Conservation (phyloP, 441 rosid species). For the Kokia cookei region DNA sequence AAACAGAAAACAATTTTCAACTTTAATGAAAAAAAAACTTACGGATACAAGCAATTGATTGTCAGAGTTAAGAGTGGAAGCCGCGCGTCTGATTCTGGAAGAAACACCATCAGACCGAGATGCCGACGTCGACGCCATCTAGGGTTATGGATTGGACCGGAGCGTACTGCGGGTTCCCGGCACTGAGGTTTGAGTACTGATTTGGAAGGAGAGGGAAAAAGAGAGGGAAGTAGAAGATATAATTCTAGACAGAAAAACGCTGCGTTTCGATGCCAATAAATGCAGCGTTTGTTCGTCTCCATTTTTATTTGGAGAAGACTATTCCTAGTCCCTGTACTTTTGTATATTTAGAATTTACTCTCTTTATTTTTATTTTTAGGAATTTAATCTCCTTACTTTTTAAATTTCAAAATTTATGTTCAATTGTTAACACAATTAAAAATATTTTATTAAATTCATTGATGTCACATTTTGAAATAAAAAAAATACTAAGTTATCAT, state of each 20-base stretch:
- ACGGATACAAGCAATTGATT: constrained; percentile 47
- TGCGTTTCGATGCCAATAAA: not conserved
- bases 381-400: no score
- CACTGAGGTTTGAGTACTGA: not conserved
- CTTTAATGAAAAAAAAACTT: constrained; percentile 12
- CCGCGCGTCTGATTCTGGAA: constrained; percentile 46
- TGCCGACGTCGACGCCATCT: constrained; percentile 14
- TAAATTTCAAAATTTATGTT: no score
- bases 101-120: constrained; percentile 35
- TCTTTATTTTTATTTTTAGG: no score
- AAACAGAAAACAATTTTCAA: not conserved
- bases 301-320: not conserved
- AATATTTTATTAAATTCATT: no score
- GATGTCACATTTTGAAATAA: no score
- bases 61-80: constrained; percentile 45
- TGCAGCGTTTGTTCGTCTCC: not conserved
- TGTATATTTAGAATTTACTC: no score
- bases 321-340: no score
- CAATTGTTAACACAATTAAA: no score
- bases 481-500: no score
- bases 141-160: not conserved
- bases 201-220: not conserved
- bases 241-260: not conserved
- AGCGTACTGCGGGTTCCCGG: not conserved
- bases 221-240: not conserved